Evolutionary conservation across 345 rosid genomes (phyloP), one percentile per base, ranked within the genome.

Genomic region (Murraya koenigii): DNA sequence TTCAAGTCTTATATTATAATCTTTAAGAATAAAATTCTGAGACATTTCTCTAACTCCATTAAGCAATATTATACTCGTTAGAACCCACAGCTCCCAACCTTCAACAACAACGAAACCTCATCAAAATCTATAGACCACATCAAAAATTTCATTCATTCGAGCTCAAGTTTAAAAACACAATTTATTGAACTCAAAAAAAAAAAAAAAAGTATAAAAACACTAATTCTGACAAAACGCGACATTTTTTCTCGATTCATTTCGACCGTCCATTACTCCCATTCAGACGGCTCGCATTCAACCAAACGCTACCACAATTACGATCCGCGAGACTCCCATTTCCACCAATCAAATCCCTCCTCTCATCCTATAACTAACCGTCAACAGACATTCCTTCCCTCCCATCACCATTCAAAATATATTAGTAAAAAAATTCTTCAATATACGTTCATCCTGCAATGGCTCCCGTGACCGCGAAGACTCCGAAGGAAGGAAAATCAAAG

Each of bases 341-440:
- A 17, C 86, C 83, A 83, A 80, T 80, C 79, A 80, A 8, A 76
- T 14, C 62, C 47, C 75, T 63, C 71, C 77, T 15, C 32, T 2
- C 9, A 39, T 59, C 52, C 41, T 35, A 6, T 14, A 38, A 23
- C 26, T 74, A 10, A 6, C 25, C 36, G 2, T 25, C n/a, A 4
- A 11, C 28, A 22, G 65, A 38, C 22, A 11, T n/a, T 19, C 14
- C 19, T 13, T 36, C 23, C 70, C 77, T 20, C 30, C 54, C 11
- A 1, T 3, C 30, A 8, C 26, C 22, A 15, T 25, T 66, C 70
- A 67, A 66, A 74, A 20, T 28, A 20, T 28, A 11, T 30, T 32
- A 30, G 15, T 17, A 5, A 28, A 41, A 39, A 36, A 26, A 26
- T 3, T 0, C 56, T 0, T 15, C 0, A 10, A 13, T 75, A 36